phyloP scores from a whole-genome alignment of 495 filamentous ascomycete species.

The Hypoxylon rickii region DNA sequence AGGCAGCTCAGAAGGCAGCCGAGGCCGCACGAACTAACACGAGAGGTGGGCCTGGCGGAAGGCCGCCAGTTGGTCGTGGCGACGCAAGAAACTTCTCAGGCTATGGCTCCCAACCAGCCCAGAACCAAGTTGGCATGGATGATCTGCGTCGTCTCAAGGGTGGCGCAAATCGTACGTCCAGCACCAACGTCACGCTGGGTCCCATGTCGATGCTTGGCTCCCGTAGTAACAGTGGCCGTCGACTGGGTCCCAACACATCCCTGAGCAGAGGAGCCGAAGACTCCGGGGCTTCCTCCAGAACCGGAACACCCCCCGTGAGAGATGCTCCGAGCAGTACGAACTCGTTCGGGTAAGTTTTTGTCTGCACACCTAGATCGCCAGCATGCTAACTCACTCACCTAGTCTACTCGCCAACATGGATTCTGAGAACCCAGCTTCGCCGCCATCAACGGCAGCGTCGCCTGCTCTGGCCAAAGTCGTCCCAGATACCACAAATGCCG shows the following conservation, averaged over 20 bases:
- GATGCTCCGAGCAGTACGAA: constrained; percentile 74
- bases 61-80: constrained; percentile 75
- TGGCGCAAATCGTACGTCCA: constrained; percentile 56
- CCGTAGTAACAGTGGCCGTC: constrained; percentile 82
- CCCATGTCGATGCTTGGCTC: constrained; percentile 78
- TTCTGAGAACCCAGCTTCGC: constrained; percentile 61
- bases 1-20: constrained; percentile 68
- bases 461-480: constrained; percentile 66
- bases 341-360: constrained; percentile 80
- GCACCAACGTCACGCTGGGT: constrained; percentile 70
- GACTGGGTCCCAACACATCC: constrained; percentile 73
- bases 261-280: constrained; percentile 75
- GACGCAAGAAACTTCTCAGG: constrained; percentile 81
- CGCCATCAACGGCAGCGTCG: constrained; percentile 62
- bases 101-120: constrained; percentile 64
- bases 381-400: constrained; percentile 31
- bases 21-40: constrained; percentile 64
- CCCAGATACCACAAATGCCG: constrained; percentile 55
- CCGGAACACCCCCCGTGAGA: constrained; percentile 80
- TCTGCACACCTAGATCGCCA: constrained; percentile 22
- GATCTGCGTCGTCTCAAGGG: constrained; percentile 81
- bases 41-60: constrained; percentile 58
- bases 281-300: constrained; percentile 75
- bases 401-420: constrained; percentile 59
- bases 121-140: constrained; percentile 82